Evolutionary conservation across 495 filamentous ascomycete species (phyloP), one percentile per base, ranked within the genome.

Genomic region (Tetracladium setigerum): DNA sequence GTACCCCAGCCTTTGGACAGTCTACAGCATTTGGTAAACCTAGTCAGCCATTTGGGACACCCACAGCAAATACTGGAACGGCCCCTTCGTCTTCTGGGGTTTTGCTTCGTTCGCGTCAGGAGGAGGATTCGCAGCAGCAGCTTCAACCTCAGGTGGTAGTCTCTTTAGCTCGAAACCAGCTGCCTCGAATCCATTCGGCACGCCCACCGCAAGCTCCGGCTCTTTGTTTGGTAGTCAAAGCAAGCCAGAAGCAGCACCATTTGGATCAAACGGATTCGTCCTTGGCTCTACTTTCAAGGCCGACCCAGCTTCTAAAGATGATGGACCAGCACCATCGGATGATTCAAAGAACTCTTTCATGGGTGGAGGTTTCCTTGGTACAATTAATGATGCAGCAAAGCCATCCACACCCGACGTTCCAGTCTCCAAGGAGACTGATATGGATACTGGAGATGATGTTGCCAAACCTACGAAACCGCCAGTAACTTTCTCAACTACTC

Each of bases 241-340:
- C 18, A 45, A 31, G n/a, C 12, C 39, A 16, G 15, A 24, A 33
- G 2, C 24, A 7, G 4, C 22, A 22, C 14, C 22, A 11, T 83
- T 89, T 60, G 79, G 81, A 13, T 60, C 70, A 30, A 66, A 69
- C 42, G 71, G 75, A 0, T 95, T 96, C 60, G 78, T 79, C 18
- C 71, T 96, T 16, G 82, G 77, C 2, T 86, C 83, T 36, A 84
- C 79, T 12, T 96, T 96, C 66, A 89, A 92, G 62, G 72, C 72
- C 24, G 90, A 95, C 58, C 74, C 73, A 8, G 67, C 72, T 42
- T 76, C 76, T 18, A 76, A 74, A 40, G 79, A 84, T 50, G 80
- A 83, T 52, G 64, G 63, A 15, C 71, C 78, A 9, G 74, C 77
- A 32, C 63, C 74, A 15, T 53, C 62, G 11, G 67, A 66, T 12